Percentiles rank a stretch among this genome's conserved stretches.
phyloP scores from a whole-genome alignment of 805 yeast species.

The Candida mattraensis region DNA sequence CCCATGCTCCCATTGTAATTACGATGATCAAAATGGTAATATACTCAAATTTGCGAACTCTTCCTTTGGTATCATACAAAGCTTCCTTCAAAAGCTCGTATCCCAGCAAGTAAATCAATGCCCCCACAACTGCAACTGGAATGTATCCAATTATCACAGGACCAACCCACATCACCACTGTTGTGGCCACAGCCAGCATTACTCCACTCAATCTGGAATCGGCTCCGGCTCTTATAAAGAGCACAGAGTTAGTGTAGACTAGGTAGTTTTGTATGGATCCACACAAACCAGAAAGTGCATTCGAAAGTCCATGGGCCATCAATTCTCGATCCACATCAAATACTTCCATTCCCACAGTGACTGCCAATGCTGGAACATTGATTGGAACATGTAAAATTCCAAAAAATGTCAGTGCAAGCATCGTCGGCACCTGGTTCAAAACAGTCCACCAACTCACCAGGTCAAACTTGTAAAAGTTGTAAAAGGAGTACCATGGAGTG shows the following conservation, averaged over 20 bases:
- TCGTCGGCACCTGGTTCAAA: constrained; percentile 74
- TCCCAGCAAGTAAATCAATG: constrained; percentile 86
- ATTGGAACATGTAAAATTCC: constrained; percentile 97
- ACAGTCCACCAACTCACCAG: constrained; percentile 76
- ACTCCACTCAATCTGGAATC: constrained; percentile 87
- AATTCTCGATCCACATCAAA: constrained; percentile 90
- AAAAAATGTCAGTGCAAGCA: constrained; percentile 93
- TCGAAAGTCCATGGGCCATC: constrained; percentile 92
- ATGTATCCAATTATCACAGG: constrained; percentile 92
- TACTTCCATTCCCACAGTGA: constrained; percentile 80
- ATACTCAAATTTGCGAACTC: constrained; percentile 75
- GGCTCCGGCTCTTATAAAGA: constrained; percentile 94
- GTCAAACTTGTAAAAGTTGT: constrained; percentile 64
- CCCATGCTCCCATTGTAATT: constrained; percentile 93
- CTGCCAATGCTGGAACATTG: constrained; percentile 95
- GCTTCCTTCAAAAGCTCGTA: constrained; percentile 89
- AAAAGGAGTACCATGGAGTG: constrained; percentile 91
- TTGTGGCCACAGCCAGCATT: constrained; percentile 82
- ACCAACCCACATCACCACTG: constrained; percentile 78
- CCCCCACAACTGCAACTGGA: constrained; percentile 95
- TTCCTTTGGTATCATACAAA: constrained; percentile 77
- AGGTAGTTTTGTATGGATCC: constrained; percentile 94
- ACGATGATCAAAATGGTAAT: constrained; percentile 82
- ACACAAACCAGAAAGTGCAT: constrained; percentile 73
- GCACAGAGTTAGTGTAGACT: constrained; percentile 90